Percentiles rank a stretch among this genome's conserved stretches.
Evolutionary conservation across 2,329 filamentous ascomycete genomes (phyloP).

Genomic region (Verticillium dahliae): DNA sequence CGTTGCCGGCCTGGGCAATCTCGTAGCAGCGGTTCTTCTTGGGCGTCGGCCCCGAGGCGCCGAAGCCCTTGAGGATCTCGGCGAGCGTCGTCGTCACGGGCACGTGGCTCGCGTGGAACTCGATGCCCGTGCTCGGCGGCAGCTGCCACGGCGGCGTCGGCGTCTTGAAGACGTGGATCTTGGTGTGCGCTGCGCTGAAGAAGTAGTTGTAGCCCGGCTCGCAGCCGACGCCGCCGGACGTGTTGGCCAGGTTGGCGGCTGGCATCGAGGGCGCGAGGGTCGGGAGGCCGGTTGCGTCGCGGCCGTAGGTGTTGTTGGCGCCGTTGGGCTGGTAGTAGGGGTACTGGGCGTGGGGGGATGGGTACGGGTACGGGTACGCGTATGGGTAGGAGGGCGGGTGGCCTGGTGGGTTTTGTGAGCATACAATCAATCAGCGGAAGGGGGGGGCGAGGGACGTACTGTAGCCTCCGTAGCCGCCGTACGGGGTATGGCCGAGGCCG

Average conservation of each 20-base stretch:
- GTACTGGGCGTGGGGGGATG: not conserved
- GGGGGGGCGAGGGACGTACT: not conserved
- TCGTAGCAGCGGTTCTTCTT: constrained; percentile 53
- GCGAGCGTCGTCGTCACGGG: constrained; percentile 45
- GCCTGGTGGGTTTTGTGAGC: not conserved
- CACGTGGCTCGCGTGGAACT: constrained; percentile 44
- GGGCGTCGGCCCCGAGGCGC: constrained; percentile 41
- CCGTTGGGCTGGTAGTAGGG: constrained; percentile 32
- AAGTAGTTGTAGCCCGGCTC: constrained; percentile 60
- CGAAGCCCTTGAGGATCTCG: constrained; percentile 53
- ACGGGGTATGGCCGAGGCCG: not conserved
- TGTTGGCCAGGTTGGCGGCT: constrained; percentile 48
- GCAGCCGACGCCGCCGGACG: constrained; percentile 49
- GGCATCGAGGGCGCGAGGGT: constrained; percentile 37
- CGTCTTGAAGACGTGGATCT: constrained; percentile 51
- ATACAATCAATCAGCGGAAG: no score
- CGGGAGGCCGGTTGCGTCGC: constrained; percentile 35
- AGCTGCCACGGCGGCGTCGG: constrained; percentile 46
- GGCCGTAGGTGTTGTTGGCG: constrained; percentile 24
- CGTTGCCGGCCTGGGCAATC: constrained; percentile 46
- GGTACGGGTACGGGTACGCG: not conserved
- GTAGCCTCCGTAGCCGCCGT: constrained; percentile 3
- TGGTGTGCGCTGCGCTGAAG: constrained; percentile 51
- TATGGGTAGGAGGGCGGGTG: not conserved
- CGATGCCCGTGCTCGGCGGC: constrained; percentile 30